These are phyloP conservation scores for Spergularia marina DNA, from an alignment of 148 eudicot genomes.

Conservation along the genomic window DNA sequence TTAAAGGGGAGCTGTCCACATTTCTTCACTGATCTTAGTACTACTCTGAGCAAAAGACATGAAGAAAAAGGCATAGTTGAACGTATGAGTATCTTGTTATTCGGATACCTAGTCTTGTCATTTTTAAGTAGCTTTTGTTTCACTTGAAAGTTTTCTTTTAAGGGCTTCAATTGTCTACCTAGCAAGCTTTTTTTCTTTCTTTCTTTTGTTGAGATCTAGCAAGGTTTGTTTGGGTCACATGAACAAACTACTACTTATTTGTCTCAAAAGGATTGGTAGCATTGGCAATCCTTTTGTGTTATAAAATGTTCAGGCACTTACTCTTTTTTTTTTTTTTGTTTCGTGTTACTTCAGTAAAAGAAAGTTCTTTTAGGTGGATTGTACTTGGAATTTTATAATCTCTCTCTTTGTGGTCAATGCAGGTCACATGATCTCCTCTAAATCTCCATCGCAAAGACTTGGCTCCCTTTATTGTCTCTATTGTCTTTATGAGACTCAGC, in stretches of 20 bases:
- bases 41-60: too few relatives aligned
- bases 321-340: not conserved
- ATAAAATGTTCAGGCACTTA: not conserved
- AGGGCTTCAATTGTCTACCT: not conserved
- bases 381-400: not conserved
- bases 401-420: conserved; percentile 18
- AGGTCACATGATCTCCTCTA: conserved; percentile 53
- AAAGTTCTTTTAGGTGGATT: conserved; percentile 1
- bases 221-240: not conserved
- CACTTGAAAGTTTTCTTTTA: not conserved
- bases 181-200: not conserved
- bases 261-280: too few relatives aligned
- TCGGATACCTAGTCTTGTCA: too few relatives aligned
- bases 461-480: conserved; percentile 80
- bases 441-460: conserved; percentile 51
- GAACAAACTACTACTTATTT: not conserved
- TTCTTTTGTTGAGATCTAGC: not conserved
- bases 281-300: too few relatives aligned
- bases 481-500: conserved; percentile 81
- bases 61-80: too few relatives aligned
- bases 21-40: not conserved
- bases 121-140: not conserved
- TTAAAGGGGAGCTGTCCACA: not conserved
- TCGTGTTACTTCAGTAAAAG: not conserved
- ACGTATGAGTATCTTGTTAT: too few relatives aligned